Base-by-base conservation (phyloP, 306 rosid genomes). In the Vicia villosa region DNA sequence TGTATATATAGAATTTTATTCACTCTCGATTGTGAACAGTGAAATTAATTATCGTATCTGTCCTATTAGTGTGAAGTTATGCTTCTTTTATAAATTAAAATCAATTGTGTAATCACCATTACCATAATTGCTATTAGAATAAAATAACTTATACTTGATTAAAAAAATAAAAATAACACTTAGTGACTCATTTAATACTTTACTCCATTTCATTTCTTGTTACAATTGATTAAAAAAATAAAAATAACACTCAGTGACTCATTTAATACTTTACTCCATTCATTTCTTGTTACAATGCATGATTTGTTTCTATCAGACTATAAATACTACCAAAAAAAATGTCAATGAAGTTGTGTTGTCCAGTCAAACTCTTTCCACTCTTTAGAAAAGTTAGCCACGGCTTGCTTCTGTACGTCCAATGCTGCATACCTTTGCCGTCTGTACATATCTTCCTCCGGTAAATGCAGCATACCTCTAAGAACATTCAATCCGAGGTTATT, bases 401-500 rank as follows among this genome's bases (percentile, higher is more conserved):
- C 96, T 70, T 83, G 81, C 68, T 83, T 94, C 55, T 94, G 98
- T 17, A 79, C 86, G 56, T 88, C 89, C 30, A 81, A 52, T 0
- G 79, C 77, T 13, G 83, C 91, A 0, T 84, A 70, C 32, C 83
- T 65, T 5, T 86, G 84, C 5, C 90, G 86, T 20, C 95, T 83
- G 21, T 93, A 74, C 97, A 93, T 90, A 83, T 93, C 96, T 68
- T 93, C 94, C 68, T 80, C 97, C 0, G 97, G 84, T 62, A 84
- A 60, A 7, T 87, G 69, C 2, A 88, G 85, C 89, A 93, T 93
- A 50, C 97, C 97, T 70, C 98, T 86, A 34, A 88, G 59, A 3
- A 93, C 91, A 82, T 90, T 93, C 68, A 93, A 83, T 28, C 97
- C 94, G 4, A 93, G 74, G 74, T 49, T 85, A 72, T 82, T 72